Evolutionary conservation across 2,329 filamentous ascomycete genomes (phyloP), one percentile per base, ranked within the genome.

Genomic region (Colletotrichum aenigma): DNA sequence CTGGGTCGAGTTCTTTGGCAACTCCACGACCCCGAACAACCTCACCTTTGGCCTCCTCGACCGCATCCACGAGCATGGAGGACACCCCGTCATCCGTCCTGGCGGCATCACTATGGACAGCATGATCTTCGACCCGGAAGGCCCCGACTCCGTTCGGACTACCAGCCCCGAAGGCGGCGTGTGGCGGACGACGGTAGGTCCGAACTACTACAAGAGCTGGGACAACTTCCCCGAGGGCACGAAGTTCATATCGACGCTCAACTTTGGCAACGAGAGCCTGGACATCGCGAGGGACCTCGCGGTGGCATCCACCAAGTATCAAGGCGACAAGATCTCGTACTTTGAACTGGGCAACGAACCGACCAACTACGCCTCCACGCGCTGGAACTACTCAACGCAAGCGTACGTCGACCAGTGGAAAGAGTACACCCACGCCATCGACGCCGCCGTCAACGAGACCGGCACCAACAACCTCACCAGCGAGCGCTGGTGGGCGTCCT

Each of bases 101-200:
- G 77, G 77, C 6, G 77, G 77, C 15, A 78, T 78, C 61, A 75
- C 77, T 30, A 78, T 78, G 77, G 77, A 78, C 65, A 78, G 77
- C 48, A 70, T 78, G 66, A 43, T 78, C 8, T 78, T 77, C 6
- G 77, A 78, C 16, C 77, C 77, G 6, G 56, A 71, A 8, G 77
- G 75, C 12, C 67, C 36, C 0, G 77, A 78, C 16, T 58, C 67
- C 0, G 77, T 78, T 38, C 75, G 77, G n/a, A 77, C 77, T n/a
- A 78, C 75, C 43, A 77, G 72, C 8, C 55, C 62, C 10, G 76
- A 67, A 4, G 77, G 77, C 6, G 71, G 71, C 34, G 71, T 74
- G 3, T 74, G 71, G 71, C 71, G 71, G 7, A 75, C 73, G 6
- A 75, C 73, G 0, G 69, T 75, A 1, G 73, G 73, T 0, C 73